Base-by-base conservation (phyloP, 2,329 filamentous ascomycete species). In the Pleomassaria siparia region DNA sequence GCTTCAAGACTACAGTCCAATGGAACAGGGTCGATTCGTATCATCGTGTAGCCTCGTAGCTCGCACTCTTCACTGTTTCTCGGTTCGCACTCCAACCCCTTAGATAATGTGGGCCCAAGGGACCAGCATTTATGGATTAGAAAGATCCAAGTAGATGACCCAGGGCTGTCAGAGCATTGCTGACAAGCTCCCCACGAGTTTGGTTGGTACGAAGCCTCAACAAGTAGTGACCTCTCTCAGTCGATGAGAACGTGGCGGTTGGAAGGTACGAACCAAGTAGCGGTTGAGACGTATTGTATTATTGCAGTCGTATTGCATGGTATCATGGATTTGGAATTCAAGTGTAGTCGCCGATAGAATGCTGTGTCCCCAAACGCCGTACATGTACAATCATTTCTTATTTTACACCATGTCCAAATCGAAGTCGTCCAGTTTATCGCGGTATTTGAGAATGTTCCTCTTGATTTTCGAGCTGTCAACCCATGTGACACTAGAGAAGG, bases 381-480 rank as follows among this genome's bases (percentile, higher is more conserved):
- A 21, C 15, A 60, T 61, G 51, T 35, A 37, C 20, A 26, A 47
- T 22, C n/a, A 4, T 37, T n/a, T 1, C 10, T 32, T 2, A 10
- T 16, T 40, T 43, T 52, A 70, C 33, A 69, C 43, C 16, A 63
- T 58, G 35, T 68, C 67, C 40, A 96, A 75, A 75, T 97, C 92
- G 66, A 95, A 97, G 74, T 97, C 92, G 74, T 97, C 92, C 73
- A 96, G 74, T 77, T 95, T 89, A 72, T 96, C 91, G 61, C 90
- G 84, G 70, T 96, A 97, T 74, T 89, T 89, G 83, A 96, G 86
- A 55, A 96, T 95, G 68, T 91, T 94, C 67, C 88, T 83, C 86
- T 95, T 96, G 71, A 97, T 91, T 87, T 96, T 96, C 73, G 89
- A 95, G 50, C 89, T 90, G 63, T 95, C 89, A 9, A 92, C 87